phyloP scores from a whole-genome alignment of 192 early-diverging fungal genomes.

The Geranomyces michiganensis region DNA sequence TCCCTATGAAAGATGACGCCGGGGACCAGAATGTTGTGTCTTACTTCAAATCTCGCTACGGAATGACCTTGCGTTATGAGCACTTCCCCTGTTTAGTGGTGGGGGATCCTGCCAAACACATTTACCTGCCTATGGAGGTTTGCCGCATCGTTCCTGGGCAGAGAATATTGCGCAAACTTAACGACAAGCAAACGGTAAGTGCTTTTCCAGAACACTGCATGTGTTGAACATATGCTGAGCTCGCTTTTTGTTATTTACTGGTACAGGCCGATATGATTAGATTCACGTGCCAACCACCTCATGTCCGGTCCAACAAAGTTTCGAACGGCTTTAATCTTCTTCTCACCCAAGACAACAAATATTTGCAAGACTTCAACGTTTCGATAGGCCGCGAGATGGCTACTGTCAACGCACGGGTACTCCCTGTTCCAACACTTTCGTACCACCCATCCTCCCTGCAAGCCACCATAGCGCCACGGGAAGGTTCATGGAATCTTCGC shows the following conservation, averaged over 20 bases:
- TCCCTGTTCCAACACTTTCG: constrained; percentile 75
- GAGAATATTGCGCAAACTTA: constrained; percentile 77
- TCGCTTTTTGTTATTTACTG: background rate
- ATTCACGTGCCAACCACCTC: constrained; percentile 83
- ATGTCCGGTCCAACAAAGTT: constrained; percentile 81
- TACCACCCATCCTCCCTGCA: constrained; percentile 66
- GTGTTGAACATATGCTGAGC: no score
- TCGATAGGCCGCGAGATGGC: constrained; percentile 65
- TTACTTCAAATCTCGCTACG: constrained; percentile 80
- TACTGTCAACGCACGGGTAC: constrained; percentile 72
- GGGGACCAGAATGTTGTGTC: constrained; percentile 71
- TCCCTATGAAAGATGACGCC: constrained; percentile 48
- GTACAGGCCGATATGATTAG: constrained; percentile 90
- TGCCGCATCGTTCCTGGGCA: constrained; percentile 83
- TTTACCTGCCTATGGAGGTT: constrained; percentile 90
- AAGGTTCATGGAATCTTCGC: constrained; percentile 88
- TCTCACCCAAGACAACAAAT: constrained; percentile 69
- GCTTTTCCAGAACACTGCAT: no score
- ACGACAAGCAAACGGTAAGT: constrained; percentile 62
- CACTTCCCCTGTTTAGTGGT: constrained; percentile 80
- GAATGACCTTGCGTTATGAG: constrained; percentile 68
- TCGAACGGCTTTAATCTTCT: constrained; percentile 67
- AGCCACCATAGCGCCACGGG: constrained; percentile 54
- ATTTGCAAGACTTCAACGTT: constrained; percentile 77
- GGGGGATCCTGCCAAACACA: constrained; percentile 60